Evolutionary conservation across 345 rosid species (phyloP), one percentile per base, ranked within the genome.

Genomic region (Crucihimalaya himalaica): DNA sequence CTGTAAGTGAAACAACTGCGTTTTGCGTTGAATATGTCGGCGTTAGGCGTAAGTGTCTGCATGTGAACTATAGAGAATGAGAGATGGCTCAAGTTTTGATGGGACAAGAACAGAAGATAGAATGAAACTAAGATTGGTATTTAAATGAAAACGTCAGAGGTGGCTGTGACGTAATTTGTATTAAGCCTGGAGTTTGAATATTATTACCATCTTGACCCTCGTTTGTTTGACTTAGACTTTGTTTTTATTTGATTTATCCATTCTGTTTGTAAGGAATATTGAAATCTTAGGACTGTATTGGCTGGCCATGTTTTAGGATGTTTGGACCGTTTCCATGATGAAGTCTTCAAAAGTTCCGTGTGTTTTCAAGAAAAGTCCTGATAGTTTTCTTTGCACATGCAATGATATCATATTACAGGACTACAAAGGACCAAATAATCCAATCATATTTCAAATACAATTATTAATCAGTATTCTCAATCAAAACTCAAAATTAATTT

Each of bases 31-130:
- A 90, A 74, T 34, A 78, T 63, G 66, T 74, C 72, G 47, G 77
- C 75, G 63, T 72, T 83, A 3, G 86, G 84, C 3, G 96, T 85
- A 25, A 89, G 78, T 16, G 87, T 70, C 80, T 87, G 90, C 89
- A 88, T 82, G 16, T 69, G 60, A 5, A 25, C 21, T 32, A 12
- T 27, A 31, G 8, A 32, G 13, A 68, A 35, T 65, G 28, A 12
- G 65, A 68, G 20, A 34, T 4, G 37, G 14, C 57, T 61, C 64
- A 28, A 63, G 70, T 16, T 31, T 73, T 32, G 29, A 62, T 31
- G 10, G 10, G 75, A 62, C 68, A 68, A 31, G 21, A 68, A 61
- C 40, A 70, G 20, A 35, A 42, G 19, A 51, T 66, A 37, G 12
- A 4, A 39, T 39, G 55, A 28, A 25, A 8, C 18, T 9, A 23